A percentile compares a stretch with the other conserved stretches of the same genome.
These are phyloP conservation scores for Thalassiosira gravida DNA, from an alignment of 352 stramenopile species.

Conservation along the genomic window DNA sequence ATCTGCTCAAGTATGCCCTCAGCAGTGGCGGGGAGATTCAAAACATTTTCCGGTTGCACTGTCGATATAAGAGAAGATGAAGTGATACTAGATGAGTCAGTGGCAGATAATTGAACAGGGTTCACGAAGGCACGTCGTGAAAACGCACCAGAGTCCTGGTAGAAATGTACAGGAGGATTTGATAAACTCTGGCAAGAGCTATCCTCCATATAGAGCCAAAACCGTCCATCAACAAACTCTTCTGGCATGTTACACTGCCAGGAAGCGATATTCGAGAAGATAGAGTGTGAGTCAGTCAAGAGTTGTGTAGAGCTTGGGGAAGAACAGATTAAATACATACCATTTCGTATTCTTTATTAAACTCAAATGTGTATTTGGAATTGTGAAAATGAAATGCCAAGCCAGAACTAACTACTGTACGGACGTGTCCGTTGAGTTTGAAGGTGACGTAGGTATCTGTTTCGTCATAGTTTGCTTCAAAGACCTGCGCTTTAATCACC, in stretches of 20 bases:
- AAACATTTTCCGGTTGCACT: conserved; percentile 39
- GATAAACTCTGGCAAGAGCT: conserved; percentile 4
- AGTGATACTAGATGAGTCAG: too few relatives aligned
- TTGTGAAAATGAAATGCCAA: conserved; percentile 21
- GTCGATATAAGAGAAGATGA: too few relatives aligned
- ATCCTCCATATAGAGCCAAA: conserved; percentile 48
- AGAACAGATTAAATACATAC: too few relatives aligned
- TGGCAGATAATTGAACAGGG: too few relatives aligned
- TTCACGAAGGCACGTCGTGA: too few relatives aligned
- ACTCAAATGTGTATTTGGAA: conserved; percentile 46
- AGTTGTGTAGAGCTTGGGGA: too few relatives aligned
- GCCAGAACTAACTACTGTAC: conserved; percentile 22
- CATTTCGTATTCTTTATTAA: conserved; percentile 63
- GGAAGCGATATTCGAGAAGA: background rate
- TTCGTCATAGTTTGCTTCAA: conserved; percentile 34
- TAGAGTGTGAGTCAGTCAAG: background rate
- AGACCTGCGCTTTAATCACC: conserved; percentile 12
- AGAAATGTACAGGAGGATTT: conserved; percentile 56
- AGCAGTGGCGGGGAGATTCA: conserved; percentile 45
- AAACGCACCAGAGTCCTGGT: conserved; percentile 19
- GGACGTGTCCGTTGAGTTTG: conserved; percentile 57
- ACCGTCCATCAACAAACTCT: conserved; percentile 25
- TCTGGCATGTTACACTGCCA: conserved; percentile 11
- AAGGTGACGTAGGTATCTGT: conserved; percentile 50
- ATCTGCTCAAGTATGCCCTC: conserved; percentile 36